Percentiles rank a stretch among this genome's conserved stretches.
These are phyloP conservation scores for Xylaria castorea DNA, from an alignment of 495 filamentous ascomycete genomes.

Conservation along the genomic window DNA sequence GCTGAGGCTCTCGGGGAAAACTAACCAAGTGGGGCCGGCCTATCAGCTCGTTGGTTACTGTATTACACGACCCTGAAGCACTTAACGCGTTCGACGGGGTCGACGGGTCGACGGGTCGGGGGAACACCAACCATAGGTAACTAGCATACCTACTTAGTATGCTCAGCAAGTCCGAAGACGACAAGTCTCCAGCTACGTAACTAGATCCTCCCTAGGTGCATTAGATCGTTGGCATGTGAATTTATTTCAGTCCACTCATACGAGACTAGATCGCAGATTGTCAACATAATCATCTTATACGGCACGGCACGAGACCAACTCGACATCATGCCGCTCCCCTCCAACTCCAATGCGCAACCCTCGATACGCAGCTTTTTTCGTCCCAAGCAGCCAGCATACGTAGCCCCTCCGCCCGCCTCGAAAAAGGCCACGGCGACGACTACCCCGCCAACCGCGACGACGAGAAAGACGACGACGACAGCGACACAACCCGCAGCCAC, in stretches of 20 bases:
- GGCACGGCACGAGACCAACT: background rate
- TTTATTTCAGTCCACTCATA: background rate
- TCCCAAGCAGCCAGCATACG: conserved; percentile 47
- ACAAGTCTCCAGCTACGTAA: background rate
- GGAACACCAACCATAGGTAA: background rate
- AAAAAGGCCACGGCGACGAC: conserved; percentile 32
- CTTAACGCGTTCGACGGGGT: conserved; percentile 23
- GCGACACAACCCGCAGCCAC: conserved; percentile 47
- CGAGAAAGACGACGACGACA: conserved; percentile 24
- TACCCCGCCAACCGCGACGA: conserved; percentile 32
- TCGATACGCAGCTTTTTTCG: conserved; percentile 61
- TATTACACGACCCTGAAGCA: conserved; percentile 11
- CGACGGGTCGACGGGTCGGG: no score
- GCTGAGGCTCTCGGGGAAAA: conserved; percentile 16
- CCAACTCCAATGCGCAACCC: conserved; percentile 46
- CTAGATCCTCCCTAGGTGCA: background rate
- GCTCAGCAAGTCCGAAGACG: conserved; percentile 10
- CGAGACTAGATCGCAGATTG: background rate
- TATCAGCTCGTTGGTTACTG: background rate
- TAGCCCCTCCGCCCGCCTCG: conserved; percentile 44
- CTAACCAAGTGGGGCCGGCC: conserved; percentile 10
- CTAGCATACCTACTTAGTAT: no score
- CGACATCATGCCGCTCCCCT: conserved; percentile 42
- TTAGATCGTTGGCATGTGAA: background rate
- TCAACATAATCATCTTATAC: background rate